Evolutionary conservation across 192 early-diverging fungal genomes (phyloP).

Genomic region (Lobosporangium transversale): DNA sequence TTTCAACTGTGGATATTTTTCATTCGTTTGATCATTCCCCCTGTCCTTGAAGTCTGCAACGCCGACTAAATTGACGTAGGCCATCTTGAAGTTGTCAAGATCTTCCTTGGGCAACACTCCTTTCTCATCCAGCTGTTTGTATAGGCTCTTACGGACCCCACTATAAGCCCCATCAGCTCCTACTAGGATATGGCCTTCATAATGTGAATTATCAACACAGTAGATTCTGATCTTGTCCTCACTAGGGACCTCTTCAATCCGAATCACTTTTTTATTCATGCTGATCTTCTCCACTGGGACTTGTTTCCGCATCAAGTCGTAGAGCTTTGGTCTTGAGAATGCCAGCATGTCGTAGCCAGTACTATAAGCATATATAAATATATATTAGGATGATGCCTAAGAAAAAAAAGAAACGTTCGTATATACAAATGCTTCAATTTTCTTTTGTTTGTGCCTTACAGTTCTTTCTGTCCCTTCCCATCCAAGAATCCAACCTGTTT

Average conservation of each 20-base stretch:
- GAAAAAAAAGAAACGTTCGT: not conserved
- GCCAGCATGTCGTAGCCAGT: conserved; percentile 12
- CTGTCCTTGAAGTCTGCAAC: no score
- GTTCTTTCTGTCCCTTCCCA: not conserved
- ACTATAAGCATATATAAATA: not conserved
- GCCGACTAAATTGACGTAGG: conserved; percentile 16
- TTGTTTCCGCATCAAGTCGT: conserved; percentile 17
- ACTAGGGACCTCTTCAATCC: conserved; percentile 4
- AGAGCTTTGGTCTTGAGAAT: conserved; percentile 20
- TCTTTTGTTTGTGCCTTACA: not conserved
- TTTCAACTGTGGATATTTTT: not conserved
- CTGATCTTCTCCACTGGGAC: conserved; percentile 18
- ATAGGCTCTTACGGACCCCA: conserved; percentile 23
- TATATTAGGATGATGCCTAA: not conserved
- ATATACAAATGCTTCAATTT: not conserved
- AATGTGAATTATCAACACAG: conserved; percentile 6
- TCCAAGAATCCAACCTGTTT: conserved; percentile 7
- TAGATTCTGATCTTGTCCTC: conserved; percentile 13
- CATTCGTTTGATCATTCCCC: not conserved
- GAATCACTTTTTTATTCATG: conserved; percentile 8
- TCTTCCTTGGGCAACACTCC: conserved; percentile 8
- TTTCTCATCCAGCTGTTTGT: conserved; percentile 4
- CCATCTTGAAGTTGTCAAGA: conserved; percentile 1
- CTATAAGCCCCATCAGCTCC: conserved; percentile 31
- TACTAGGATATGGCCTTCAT: conserved; percentile 21